A percentile compares a stretch with the other conserved stretches of the same genome.
These are phyloP conservation scores for Croton laevigatus DNA, from an alignment of 441 rosid species.

Conservation along the genomic window DNA sequence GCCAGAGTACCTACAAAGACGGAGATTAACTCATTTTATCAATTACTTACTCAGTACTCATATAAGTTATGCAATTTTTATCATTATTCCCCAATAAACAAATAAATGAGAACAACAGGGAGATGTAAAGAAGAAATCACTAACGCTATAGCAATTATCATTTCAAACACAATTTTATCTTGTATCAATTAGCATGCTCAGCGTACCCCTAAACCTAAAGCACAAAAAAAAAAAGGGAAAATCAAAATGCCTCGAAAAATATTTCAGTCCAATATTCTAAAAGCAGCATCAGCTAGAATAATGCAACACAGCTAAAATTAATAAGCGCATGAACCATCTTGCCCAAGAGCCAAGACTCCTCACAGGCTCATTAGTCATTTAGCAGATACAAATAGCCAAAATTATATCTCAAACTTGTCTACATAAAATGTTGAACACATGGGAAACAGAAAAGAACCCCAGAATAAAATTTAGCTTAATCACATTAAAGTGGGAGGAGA, in stretches of 20 bases:
- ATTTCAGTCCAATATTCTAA: not conserved
- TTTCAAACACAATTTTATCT: not conserved
- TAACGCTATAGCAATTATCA: not conserved
- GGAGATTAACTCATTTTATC: conserved; percentile 10
- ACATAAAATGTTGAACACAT: not conserved
- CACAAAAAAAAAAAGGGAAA: not conserved
- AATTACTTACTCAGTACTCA: not conserved
- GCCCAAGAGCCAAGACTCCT: not conserved
- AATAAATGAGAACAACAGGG: not conserved
- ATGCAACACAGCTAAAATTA: not conserved
- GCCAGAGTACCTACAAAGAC: conserved; percentile 67
- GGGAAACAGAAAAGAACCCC: not conserved
- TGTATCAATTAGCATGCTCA: not conserved
- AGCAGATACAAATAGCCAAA: not conserved
- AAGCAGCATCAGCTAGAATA: not conserved
- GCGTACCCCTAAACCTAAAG: not conserved
- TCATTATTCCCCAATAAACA: not conserved
- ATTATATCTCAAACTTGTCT: not conserved
- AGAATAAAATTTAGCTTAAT: not conserved
- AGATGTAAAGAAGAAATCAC: not conserved
- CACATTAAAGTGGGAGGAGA: not conserved
- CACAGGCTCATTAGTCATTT: not conserved
- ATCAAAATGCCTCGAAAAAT: not conserved
- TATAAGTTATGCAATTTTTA: not conserved
- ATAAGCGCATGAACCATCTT: not conserved